These are phyloP conservation scores for Ceratocystis cacaofunesta DNA, from an alignment of 2,329 filamentous ascomycete species.

Conservation along the genomic window DNA sequence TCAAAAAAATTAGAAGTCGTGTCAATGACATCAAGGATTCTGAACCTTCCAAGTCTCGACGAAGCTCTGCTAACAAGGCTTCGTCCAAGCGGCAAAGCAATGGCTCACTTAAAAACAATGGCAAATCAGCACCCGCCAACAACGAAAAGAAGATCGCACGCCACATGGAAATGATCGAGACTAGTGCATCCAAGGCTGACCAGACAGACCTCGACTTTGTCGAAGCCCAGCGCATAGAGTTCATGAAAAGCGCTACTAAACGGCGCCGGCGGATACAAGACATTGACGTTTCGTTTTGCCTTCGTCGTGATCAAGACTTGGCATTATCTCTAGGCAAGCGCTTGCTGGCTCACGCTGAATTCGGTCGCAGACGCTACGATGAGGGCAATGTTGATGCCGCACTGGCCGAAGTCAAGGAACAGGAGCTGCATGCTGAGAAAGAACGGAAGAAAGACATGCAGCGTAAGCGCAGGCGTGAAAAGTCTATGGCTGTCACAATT, in stretches of 20 bases:
- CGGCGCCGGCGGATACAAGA: conserved; percentile 52
- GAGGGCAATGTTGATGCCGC: conserved; percentile 66
- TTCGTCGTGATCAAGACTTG: conserved; percentile 46
- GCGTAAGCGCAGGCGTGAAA: conserved; percentile 85
- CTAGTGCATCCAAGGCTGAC: conserved; percentile 26
- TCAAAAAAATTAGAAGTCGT: conserved; percentile 31
- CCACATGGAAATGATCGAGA: conserved; percentile 30
- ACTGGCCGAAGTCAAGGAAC: conserved; percentile 71
- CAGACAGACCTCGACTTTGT: conserved; percentile 27
- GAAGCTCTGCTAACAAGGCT: conserved; percentile 36
- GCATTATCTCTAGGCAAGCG: conserved; percentile 42
- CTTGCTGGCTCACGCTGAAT: conserved; percentile 51
- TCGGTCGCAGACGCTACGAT: conserved; percentile 62
- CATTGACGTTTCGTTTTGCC: conserved; percentile 48
- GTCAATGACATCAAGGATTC: conserved; percentile 37
- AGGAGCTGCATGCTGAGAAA: conserved; percentile 86
- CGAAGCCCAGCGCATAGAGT: conserved; percentile 32
- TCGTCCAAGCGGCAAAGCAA: conserved; percentile 46
- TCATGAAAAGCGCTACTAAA: conserved; percentile 46
- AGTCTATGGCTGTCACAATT: conserved; percentile 85
- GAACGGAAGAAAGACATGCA: conserved; percentile 99
- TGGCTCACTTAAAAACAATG: conserved; percentile 41
- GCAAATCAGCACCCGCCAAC: conserved; percentile 44
- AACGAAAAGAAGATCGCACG: conserved; percentile 29
- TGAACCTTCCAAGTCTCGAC: conserved; percentile 36